Base-by-base conservation (phyloP, 768 basidiomycete species). In the Chalciporus pseudorubinellus region DNA sequence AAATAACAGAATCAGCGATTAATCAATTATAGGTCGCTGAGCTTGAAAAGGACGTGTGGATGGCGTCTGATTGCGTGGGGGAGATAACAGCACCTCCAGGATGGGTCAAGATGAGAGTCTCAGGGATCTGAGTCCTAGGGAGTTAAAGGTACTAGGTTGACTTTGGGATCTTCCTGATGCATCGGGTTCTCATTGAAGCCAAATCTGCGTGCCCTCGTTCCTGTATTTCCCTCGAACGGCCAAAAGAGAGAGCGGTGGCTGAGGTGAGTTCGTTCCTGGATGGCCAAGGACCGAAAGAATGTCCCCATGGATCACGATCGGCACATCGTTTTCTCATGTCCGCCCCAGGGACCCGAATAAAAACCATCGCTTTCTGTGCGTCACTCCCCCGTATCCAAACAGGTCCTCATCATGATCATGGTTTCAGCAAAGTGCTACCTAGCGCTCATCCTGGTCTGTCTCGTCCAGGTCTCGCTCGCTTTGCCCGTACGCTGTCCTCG, bases 241-340 rank as follows among this genome's bases (percentile, higher is more conserved):
- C 16, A n/a, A 36, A n/a, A 36, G 6, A 36, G 41, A 50, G 54
- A 47, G 36, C 50, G 64, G 67, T 64, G 64, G 57, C 52, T 55
- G 59, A 56, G 61, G 61, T 46, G 33, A 13, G 16, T 29, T 51
- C 48, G 67, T 64, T 57, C 67, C 65, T 64, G 61, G 45, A 47
- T 41, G 40, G 51, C 53, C 52, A 58, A 40, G 57, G 53, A 55
- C 64, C 61, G 46, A 52, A 41, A 56, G 44, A 44, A 43, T 50
- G 31, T 38, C 48, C 52, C 29, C 55, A 60, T 59, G 59, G 56
- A 51, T 56, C 52, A 51, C 42, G 59, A 55, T 53, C 54, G 45
- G 50, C 49, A 56, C 33, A 50, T 46, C 44, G 20, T 55, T 60
- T 66, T 52, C 64, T 60, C 64, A 60, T 63, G 55, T 53, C 56